Percentiles rank a stretch among this genome's conserved stretches.
Evolutionary conservation across 83 land plant species (phyloP).

Genomic region (Picea abies): DNA sequence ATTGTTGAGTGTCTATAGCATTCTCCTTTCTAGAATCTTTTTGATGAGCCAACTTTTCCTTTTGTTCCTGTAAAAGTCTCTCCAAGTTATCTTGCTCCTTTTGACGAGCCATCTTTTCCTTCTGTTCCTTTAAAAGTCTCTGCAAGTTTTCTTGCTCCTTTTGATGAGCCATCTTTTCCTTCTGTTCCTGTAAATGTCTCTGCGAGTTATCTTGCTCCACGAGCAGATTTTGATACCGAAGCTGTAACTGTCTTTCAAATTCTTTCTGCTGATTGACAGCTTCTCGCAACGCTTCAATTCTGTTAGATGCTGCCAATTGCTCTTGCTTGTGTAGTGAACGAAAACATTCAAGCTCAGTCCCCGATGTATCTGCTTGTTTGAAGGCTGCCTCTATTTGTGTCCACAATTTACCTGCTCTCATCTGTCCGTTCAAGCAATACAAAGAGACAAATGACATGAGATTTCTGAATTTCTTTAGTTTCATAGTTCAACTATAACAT

Average conservation of each 20-base stretch:
- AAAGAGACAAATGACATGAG: not conserved
- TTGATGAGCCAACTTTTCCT: conserved; percentile 20
- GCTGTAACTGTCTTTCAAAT: conserved; percentile 66
- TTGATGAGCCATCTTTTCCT: conserved; percentile 20
- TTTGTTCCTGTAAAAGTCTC: conserved; percentile 47
- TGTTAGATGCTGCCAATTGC: conserved; percentile 67
- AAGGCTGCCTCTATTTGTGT: conserved; percentile 70
- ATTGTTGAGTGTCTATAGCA: not conserved
- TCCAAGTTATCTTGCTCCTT: conserved; percentile 61
- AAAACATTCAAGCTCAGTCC: conserved; percentile 90
- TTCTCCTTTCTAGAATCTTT: conserved; percentile 8
- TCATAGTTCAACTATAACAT: not conserved
- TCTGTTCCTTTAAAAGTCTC: conserved; percentile 46
- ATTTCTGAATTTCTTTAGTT: not conserved
- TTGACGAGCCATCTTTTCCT: conserved; percentile 20
- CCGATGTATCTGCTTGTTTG: conserved; percentile 86
- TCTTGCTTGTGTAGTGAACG: conserved; percentile 82
- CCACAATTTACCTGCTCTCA: conserved; percentile 72
- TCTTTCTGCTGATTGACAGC: conserved; percentile 85
- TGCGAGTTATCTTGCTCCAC: conserved; percentile 67
- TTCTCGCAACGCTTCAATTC: conserved; percentile 67
- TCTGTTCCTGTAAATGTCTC: conserved; percentile 46
- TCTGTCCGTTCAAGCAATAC: conserved; percentile 35
- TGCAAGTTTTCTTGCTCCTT: conserved; percentile 61
- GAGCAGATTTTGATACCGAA: conserved; percentile 67